Base-by-base conservation (phyloP, 768 basidiomycete genomes). In the Psilocybe subaeruginosa region DNA sequence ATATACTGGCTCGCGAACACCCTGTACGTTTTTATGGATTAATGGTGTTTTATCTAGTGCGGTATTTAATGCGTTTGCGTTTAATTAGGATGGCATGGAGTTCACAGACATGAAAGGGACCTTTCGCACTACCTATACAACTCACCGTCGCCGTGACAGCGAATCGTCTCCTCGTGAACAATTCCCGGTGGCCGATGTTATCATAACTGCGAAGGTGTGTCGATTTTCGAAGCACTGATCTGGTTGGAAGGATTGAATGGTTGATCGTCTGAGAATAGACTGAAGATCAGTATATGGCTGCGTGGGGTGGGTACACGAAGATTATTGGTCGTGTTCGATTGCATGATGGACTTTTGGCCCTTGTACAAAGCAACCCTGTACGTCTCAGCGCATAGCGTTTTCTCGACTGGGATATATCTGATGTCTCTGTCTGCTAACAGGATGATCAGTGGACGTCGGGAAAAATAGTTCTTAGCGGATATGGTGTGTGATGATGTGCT, bases 241-340 rank as follows among this genome's bases (percentile, higher is more conserved):
- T 23, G 2, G 23, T 23, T 23, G 23, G 23, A 23, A 23, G 23
- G 23, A 2, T 35, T 35, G 7, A 29, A n/a, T 47, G 29, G 6
- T 54, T 17, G 52, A 35, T 43, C n/a, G 23, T 8, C 37, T 39
- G 17, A 29, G 19, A 51, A 63, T 65, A 85, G 85, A 82, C 82
- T 5, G 83, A 83, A 56, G 74, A 75, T 39, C 73, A 70, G 16
- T 77, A 82, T 61, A 75, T 78, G 23, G 70, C 74, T 17, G 83
- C 84, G 2, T 90, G 88, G 89, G 86, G 85, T 2, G 78, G 76
- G 3, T 84, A 81, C 58, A 78, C 73, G 51, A 56, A 49, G 58
- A 76, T 89, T 53, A 70, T 83, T 45, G 89, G 89, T 39, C 82
- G 87, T 31, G 74, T 90, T 12, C 76, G 89, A 31, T 72, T 83